Evolutionary conservation across 2,329 filamentous ascomycete genomes (phyloP).

Genomic region (Helotiales sp.): DNA sequence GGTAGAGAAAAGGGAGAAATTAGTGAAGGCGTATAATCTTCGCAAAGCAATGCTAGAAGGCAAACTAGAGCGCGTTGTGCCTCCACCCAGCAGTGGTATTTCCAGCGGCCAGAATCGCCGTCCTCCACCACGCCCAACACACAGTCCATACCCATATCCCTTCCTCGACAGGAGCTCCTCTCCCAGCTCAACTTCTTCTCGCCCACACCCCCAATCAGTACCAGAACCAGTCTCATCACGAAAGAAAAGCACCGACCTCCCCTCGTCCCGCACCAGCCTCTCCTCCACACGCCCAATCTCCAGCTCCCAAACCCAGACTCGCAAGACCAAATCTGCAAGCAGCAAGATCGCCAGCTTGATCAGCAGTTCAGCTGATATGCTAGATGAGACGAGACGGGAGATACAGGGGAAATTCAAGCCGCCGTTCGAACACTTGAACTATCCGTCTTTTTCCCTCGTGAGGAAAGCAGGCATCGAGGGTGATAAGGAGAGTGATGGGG

Average conservation of each 20-base stretch:
- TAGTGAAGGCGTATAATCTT: constrained; percentile 7
- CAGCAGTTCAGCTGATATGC: constrained; percentile 15
- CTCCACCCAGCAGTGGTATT: neutral
- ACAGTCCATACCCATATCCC: neutral
- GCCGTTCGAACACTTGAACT: constrained; percentile 22
- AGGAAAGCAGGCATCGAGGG: neutral
- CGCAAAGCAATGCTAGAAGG: constrained; percentile 22
- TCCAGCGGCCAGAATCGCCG: neutral
- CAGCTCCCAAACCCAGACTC: neutral
- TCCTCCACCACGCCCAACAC: constrained; percentile 3
- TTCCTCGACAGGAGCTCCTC: neutral
- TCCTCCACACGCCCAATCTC: neutral
- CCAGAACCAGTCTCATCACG: neutral
- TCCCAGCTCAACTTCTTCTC: neutral
- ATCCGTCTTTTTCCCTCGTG: constrained; percentile 13
- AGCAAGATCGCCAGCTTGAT: constrained; percentile 23
- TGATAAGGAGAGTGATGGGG: neutral
- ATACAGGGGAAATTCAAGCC: constrained; percentile 22
- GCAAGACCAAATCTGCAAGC: constrained; percentile 13
- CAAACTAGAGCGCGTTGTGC: constrained; percentile 21
- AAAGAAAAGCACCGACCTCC: neutral
- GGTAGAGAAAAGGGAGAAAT: neutral
- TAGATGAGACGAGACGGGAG: constrained; percentile 27
- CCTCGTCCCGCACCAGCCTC: neutral
- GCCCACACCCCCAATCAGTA: neutral